phyloP scores from a whole-genome alignment of 345 rosid genomes.

The Aegle marmelos region DNA sequence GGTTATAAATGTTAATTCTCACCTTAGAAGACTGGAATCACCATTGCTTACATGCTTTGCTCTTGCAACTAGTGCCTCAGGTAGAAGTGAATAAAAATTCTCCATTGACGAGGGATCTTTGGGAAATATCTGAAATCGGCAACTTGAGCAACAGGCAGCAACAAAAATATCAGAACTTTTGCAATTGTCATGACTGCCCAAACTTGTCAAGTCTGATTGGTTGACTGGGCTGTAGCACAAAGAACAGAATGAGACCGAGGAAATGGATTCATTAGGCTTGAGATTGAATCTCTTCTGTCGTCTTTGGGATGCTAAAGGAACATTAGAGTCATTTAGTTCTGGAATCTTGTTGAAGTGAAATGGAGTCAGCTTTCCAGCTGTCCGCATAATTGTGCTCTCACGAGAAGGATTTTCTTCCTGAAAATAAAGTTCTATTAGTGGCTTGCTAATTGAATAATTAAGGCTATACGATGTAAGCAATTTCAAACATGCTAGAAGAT shows the following conservation, averaged over 20 bases:
- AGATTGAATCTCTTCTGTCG: slow-evolving; percentile 71
- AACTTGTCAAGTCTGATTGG: slow-evolving; percentile 36
- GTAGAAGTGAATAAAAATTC: slow-evolving; percentile 50
- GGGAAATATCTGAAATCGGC: slow-evolving; percentile 85
- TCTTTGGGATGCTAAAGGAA: slow-evolving; percentile 76
- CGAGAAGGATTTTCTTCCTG: slow-evolving; percentile 94
- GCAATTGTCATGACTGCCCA: slow-evolving; percentile 16
- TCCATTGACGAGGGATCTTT: slow-evolving; percentile 54
- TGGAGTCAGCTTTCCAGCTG: slow-evolving; percentile 92
- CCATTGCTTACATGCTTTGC: slow-evolving; percentile 25
- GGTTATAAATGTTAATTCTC: slow-evolving; percentile 20
- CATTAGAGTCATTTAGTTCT: slow-evolving; percentile 55
- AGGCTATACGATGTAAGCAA: background rate
- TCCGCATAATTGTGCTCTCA: slow-evolving; percentile 78
- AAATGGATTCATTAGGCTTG: slow-evolving; percentile 54
- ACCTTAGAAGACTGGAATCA: slow-evolving; percentile 55
- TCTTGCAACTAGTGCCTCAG: slow-evolving; percentile 48
- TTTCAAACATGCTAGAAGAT: background rate
- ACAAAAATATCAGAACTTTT: slow-evolving; percentile 31
- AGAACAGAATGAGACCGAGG: slow-evolving; percentile 76
- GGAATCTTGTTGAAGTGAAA: slow-evolving; percentile 84
- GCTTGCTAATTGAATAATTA: background rate
- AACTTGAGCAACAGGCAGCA: slow-evolving; percentile 74
- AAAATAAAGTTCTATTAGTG: slow-evolving; percentile 17
- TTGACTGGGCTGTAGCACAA: slow-evolving; percentile 70